Base-by-base conservation (phyloP, 1,139 yeast genomes). In the Candida neerlandica region DNA sequence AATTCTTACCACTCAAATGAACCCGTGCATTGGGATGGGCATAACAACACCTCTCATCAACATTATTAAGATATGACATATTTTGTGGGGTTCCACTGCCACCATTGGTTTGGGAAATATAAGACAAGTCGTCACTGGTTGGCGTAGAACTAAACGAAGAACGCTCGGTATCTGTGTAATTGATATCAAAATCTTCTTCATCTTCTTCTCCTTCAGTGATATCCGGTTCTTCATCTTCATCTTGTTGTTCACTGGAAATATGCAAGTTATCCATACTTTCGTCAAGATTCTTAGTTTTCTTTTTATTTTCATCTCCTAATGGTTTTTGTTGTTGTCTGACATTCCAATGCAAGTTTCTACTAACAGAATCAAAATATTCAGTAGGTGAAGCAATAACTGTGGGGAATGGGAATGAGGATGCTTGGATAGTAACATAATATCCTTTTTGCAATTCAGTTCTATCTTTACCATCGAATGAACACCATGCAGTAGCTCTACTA, bases 291-390 rank as follows among this genome's bases (percentile, higher is more conserved):
- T 37, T 37, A 21, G 47, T 37, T 39, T 42, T 47, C 19, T 37
- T n/a, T 21, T 37, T 37, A 27, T 47, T 41, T 35, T 42, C 45
- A 30, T 43, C 42, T 26, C 59, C 54, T 63, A 89, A 86, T 3
- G 96, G 88, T 57, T 86, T 86, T 65, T 89, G 97, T 55, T 80
- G 84, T 61, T 89, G 92, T 52, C 96, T 77, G 14, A 79, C 86
- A 63, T 90, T 90, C 97, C 97, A 90, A 64, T 89, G 86, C 62
- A 90, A 71, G 44, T 90, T 88, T 46, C 96, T 74, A 58, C 92
- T 84, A 11, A 89, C 96, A 56, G 90, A 84, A 61, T 89, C 94
- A 56, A 89, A 82, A 63, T 88, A 90, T 63, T 89, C 96, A 1
- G 87, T 86, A 47, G 84, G 81, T 4, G 86, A 78, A 1, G 90